These are phyloP conservation scores for Coniella vitis DNA, from an alignment of 2,329 filamentous ascomycete species.

Conservation along the genomic window DNA sequence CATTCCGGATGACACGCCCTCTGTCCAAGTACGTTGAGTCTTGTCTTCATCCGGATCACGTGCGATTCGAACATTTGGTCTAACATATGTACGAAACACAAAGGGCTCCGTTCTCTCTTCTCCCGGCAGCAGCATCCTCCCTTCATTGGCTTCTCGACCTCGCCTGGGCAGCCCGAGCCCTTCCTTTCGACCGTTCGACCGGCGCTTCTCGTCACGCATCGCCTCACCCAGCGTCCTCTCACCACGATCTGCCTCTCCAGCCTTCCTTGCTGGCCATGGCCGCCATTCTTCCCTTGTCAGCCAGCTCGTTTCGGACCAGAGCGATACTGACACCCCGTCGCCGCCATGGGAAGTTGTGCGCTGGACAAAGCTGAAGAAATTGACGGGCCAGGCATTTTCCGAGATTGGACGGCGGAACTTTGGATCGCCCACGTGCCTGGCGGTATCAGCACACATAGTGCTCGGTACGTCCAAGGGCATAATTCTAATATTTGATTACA, in stretches of 20 bases:
- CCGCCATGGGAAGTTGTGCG: conserved; percentile 94
- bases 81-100: conserved; percentile 21
- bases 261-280: conserved; percentile 69
- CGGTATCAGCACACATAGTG: conserved; percentile 80
- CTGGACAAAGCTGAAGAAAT: conserved; percentile 89
- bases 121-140: conserved; percentile 67
- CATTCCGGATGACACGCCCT: conserved; percentile 77
- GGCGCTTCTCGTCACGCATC: conserved; percentile 85
- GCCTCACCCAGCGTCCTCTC: conserved; percentile 52
- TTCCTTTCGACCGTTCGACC: conserved; percentile 87
- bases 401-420: conserved; percentile 90
- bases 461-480: conserved; percentile 92
- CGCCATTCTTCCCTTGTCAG: conserved; percentile 75
- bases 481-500: conserved; percentile 93
- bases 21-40: conserved; percentile 56
- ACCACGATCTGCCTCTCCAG: conserved; percentile 69
- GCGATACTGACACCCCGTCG: conserved; percentile 63
- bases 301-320: conserved; percentile 53
- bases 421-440: conserved; percentile 82
- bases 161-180: conserved; percentile 65
- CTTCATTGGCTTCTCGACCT: conserved; percentile 60
- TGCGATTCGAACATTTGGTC: neutral
- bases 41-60: neutral
- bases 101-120: conserved; percentile 56
- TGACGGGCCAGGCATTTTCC: conserved; percentile 84